Conservation (phyloP, 805 yeast genomes). For the Yamadazyma akitaensis region DNA sequence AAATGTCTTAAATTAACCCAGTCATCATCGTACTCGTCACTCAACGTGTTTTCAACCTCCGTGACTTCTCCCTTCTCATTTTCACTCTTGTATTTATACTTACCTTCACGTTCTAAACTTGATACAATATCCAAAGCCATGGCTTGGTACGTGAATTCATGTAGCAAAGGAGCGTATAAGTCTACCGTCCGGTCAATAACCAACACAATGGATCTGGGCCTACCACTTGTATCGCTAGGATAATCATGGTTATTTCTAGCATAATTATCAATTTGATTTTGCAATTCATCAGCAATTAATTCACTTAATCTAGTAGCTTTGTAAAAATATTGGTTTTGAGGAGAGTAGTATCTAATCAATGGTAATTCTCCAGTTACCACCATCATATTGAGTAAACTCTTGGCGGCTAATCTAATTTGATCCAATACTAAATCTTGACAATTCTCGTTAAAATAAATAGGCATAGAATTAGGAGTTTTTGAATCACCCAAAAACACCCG, state of each 20-base stretch:
- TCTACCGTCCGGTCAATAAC: slow-evolving; percentile 85
- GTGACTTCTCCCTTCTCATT: slow-evolving; percentile 44
- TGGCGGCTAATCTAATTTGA: slow-evolving; percentile 58
- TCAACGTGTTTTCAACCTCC: slow-evolving; percentile 38
- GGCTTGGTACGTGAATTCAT: slow-evolving; percentile 89
- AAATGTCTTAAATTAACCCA: slow-evolving; percentile 71
- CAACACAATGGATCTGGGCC: slow-evolving; percentile 71
- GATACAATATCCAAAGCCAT: slow-evolving; percentile 76
- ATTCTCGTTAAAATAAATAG: slow-evolving; percentile 63
- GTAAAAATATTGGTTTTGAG: slow-evolving; percentile 42
- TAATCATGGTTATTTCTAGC: slow-evolving; percentile 65
- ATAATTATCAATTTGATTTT: slow-evolving; percentile 67
- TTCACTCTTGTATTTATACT: slow-evolving; percentile 52
- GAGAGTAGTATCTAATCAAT: slow-evolving; percentile 67
- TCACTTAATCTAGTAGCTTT: slow-evolving; percentile 61
- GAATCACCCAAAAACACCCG: slow-evolving; percentile 67
- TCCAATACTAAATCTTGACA: slow-evolving; percentile 60
- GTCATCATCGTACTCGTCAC: slow-evolving; percentile 62
- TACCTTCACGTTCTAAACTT: slow-evolving; percentile 39
- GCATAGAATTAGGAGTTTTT: slow-evolving; percentile 53
- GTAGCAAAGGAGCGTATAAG: slow-evolving; percentile 76
- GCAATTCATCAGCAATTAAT: slow-evolving; percentile 70
- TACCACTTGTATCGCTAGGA: slow-evolving; percentile 43
- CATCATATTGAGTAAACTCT: slow-evolving; percentile 67
- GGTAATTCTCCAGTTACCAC: slow-evolving; percentile 86